Evolutionary conservation across 2,329 filamentous ascomycete genomes (phyloP).

Genomic region (Hypoxylon sp.): DNA sequence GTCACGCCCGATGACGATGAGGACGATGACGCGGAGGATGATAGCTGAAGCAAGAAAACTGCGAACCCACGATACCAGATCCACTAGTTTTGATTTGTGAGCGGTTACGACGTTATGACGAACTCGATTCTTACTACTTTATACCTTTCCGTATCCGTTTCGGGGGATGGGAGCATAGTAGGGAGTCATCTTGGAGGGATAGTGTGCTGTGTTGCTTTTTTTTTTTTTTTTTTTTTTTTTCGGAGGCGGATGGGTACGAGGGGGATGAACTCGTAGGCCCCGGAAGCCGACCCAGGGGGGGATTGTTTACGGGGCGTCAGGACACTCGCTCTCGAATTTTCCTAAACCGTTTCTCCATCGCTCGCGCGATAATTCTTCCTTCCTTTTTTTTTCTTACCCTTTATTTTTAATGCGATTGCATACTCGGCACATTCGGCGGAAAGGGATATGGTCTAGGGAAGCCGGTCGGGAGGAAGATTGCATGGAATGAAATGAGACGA

Average conservation of each 20-base stretch:
- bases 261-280: slow-evolving; percentile 25
- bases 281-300: slow-evolving; percentile 38
- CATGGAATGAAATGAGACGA: slow-evolving; percentile 47
- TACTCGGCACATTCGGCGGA: slow-evolving; percentile 38
- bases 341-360: slow-evolving; percentile 47
- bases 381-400: slow-evolving; percentile 29
- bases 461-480: slow-evolving; percentile 42
- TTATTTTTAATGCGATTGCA: slow-evolving; percentile 39
- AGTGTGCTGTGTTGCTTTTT: slow-evolving; percentile 30
- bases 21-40: slow-evolving; percentile 55
- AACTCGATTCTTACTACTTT: slow-evolving; percentile 43
- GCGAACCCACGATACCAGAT: slow-evolving; percentile 27
- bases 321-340: slow-evolving; percentile 49
- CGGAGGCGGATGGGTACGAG: slow-evolving; percentile 35
- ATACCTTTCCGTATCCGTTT: slow-evolving; percentile 45
- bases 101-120: slow-evolving; percentile 48
- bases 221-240: slow-evolving; percentile 32
- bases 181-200: slow-evolving; percentile 42
- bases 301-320: slow-evolving; percentile 43
- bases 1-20: slow-evolving; percentile 55
- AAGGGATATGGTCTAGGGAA: slow-evolving; percentile 34
- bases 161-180: slow-evolving; percentile 42
- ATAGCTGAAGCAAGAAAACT: slow-evolving; percentile 49
- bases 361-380: slow-evolving; percentile 46
- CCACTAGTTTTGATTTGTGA: slow-evolving; percentile 44